Conservation (phyloP, 2,329 filamentous ascomycete genomes). For the Kalmusia sp. region DNA sequence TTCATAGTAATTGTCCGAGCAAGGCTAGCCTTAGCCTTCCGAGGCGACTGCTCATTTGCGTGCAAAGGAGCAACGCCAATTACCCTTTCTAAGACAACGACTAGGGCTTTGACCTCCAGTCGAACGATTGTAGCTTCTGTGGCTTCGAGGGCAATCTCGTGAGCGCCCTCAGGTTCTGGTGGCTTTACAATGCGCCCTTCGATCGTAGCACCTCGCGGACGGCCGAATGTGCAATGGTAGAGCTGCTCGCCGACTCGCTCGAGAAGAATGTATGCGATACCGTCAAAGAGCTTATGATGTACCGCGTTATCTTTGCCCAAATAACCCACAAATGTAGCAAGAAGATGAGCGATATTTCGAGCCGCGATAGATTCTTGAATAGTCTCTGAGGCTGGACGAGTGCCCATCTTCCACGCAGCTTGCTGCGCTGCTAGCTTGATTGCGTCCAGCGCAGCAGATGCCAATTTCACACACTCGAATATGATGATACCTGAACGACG, state of each 20-base stretch:
- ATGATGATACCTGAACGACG: constrained; percentile 31
- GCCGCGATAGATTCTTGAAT: constrained; percentile 33
- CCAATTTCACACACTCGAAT: constrained; percentile 46
- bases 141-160: constrained; percentile 21
- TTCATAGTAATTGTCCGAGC: constrained; percentile 36
- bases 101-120: constrained; percentile 51
- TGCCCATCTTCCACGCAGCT: constrained; percentile 22
- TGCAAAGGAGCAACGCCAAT: constrained; percentile 48
- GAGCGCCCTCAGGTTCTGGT: background rate
- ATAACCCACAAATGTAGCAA: constrained; percentile 44
- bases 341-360: constrained; percentile 41
- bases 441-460: constrained; percentile 40
- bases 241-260: constrained; percentile 48
- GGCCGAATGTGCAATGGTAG: constrained; percentile 49
- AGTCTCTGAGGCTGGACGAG: constrained; percentile 4
- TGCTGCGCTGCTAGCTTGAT: constrained; percentile 36
- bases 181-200: constrained; percentile 34
- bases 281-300: constrained; percentile 53
- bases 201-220: constrained; percentile 30
- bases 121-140: constrained; percentile 28
- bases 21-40: constrained; percentile 9
- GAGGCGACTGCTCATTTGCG: constrained; percentile 34
- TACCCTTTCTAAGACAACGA: constrained; percentile 49
- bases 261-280: constrained; percentile 50
- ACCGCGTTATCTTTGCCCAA: constrained; percentile 43